These are phyloP conservation scores for Ostreobium quekettii DNA, from an alignment of 139 green algal species.

Conservation along the genomic window DNA sequence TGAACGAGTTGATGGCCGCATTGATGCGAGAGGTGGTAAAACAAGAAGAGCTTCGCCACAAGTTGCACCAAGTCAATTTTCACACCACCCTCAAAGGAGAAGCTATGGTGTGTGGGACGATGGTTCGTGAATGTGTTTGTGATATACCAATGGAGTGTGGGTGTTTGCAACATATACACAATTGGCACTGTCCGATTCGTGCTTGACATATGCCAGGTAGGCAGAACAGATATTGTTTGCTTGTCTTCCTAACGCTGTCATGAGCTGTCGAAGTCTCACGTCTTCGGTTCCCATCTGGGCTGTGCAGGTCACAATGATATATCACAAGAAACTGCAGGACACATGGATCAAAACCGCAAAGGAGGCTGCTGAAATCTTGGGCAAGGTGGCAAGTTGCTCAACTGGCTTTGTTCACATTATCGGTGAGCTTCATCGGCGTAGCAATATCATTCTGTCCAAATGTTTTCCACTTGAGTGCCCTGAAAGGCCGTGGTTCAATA, in stretches of 20 bases:
- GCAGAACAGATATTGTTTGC: no score
- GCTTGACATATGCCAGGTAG: no score
- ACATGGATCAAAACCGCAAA: conserved; percentile 23
- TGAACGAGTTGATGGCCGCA: conserved; percentile 74
- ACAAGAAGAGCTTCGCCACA: conserved; percentile 13
- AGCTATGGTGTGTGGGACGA: conserved; percentile 59
- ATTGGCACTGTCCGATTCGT: no score
- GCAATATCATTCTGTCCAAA: not conserved
- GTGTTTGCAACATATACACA: no score
- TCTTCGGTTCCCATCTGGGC: not conserved
- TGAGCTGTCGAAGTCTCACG: no score
- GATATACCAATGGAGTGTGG: not conserved
- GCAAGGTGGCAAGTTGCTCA: not conserved
- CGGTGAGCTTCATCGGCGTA: not conserved
- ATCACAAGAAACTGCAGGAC: conserved; percentile 30
- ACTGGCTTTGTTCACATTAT: conserved; percentile 8
- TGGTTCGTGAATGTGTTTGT: no score
- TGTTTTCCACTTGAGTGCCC: no score
- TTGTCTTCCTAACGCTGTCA: no score
- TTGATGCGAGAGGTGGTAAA: conserved; percentile 41
- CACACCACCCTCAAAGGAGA: conserved; percentile 77
- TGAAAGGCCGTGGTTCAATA: no score
- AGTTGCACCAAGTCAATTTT: conserved; percentile 78
- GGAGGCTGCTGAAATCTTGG: not conserved
- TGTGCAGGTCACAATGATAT: conserved; percentile 29